These are phyloP conservation scores for Thielaviopsis musarum DNA, from an alignment of 2,329 filamentous ascomycete genomes.

Conservation along the genomic window DNA sequence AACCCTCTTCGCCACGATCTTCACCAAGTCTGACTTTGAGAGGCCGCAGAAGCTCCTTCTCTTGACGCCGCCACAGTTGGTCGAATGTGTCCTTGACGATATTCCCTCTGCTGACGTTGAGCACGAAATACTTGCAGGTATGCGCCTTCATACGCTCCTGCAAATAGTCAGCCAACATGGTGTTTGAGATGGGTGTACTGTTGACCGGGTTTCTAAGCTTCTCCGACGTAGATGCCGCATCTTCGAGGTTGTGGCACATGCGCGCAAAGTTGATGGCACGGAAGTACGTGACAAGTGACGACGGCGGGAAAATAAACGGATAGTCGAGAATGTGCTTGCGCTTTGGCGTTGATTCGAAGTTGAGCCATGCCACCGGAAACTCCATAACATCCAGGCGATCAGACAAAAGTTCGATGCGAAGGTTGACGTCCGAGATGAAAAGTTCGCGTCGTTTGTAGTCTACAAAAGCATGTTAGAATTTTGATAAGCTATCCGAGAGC, in stretches of 20 bases:
- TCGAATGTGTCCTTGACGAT: constrained; percentile 62
- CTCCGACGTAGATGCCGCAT: constrained; percentile 40
- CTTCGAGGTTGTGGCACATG: constrained; percentile 69
- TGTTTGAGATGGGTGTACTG: constrained; percentile 36
- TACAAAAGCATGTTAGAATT: constrained; percentile 17
- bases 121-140: constrained; percentile 52
- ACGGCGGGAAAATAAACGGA: constrained; percentile 60
- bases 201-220: constrained; percentile 39
- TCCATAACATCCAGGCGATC: constrained; percentile 60
- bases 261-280: constrained; percentile 71
- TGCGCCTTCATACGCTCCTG: constrained; percentile 47
- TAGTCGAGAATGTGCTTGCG: constrained; percentile 62
- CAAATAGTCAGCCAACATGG: constrained; percentile 43
- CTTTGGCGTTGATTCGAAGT: constrained; percentile 42
- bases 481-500: neutral
- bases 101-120: constrained; percentile 50
- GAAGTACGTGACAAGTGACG: constrained; percentile 66
- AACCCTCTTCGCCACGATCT: constrained; percentile 67
- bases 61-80: constrained; percentile 76
- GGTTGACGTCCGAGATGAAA: constrained; percentile 50
- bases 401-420: constrained; percentile 58
- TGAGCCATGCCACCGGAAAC: constrained; percentile 56
- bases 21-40: constrained; percentile 78
- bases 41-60: constrained; percentile 65
- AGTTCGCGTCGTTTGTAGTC: constrained; percentile 47